Percentiles rank a stretch among this genome's conserved stretches.
Conservation (phyloP, 441 rosid species). For the Hura crepitans region DNA sequence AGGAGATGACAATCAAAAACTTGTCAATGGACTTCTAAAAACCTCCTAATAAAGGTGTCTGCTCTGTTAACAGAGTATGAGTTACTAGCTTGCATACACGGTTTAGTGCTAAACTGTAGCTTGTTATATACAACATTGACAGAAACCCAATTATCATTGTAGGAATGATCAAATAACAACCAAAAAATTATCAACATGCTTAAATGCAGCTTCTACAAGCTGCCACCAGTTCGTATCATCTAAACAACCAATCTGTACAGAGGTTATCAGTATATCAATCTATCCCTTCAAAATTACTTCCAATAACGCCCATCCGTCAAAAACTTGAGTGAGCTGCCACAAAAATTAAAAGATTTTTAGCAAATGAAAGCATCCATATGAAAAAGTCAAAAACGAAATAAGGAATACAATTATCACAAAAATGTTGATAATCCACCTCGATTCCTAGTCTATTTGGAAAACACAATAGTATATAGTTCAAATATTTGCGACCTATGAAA, state of each 20-base stretch:
- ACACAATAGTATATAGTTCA: neutral
- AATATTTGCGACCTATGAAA: neutral
- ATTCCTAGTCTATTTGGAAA: neutral
- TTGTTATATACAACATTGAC: slow-evolving; percentile 45
- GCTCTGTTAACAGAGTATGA: slow-evolving; percentile 38
- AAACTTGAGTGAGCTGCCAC: slow-evolving; percentile 30
- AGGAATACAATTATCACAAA: neutral
- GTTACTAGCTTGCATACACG: slow-evolving; percentile 36
- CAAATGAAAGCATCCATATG: slow-evolving; percentile 9
- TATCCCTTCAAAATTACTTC: slow-evolving; percentile 20
- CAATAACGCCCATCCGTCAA: slow-evolving; percentile 22
- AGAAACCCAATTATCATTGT: slow-evolving; percentile 52
- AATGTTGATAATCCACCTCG: neutral
- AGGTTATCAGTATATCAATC: slow-evolving; percentile 11
- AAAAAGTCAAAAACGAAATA: neutral
- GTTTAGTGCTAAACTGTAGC: slow-evolving; percentile 63
- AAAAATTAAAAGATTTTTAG: slow-evolving; percentile 16
- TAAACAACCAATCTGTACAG: slow-evolving; percentile 29
- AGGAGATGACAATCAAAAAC: slow-evolving; percentile 36
- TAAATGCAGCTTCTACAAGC: slow-evolving; percentile 74
- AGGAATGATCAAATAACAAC: slow-evolving; percentile 40
- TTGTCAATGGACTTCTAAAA: slow-evolving; percentile 62
- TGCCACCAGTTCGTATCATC: slow-evolving; percentile 50
- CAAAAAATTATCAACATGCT: slow-evolving; percentile 69
- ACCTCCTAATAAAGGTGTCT: slow-evolving; percentile 48